Conservation (phyloP, 2,329 filamentous ascomycete species). For the Parascedosporium putredinis region DNA sequence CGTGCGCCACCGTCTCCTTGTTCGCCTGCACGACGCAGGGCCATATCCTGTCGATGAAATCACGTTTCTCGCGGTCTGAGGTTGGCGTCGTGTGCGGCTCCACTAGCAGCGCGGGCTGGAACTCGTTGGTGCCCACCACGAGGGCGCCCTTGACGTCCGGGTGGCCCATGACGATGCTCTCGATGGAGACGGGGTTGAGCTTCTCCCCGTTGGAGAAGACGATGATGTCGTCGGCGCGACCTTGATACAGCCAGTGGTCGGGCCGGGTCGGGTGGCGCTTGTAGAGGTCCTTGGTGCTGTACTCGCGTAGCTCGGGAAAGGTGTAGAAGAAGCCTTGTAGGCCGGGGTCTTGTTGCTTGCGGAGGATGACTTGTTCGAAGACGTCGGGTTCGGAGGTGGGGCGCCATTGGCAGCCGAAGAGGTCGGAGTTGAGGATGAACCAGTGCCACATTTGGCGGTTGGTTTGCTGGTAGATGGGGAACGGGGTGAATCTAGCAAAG, state of each 20-base stretch:
- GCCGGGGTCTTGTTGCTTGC: conserved; percentile 21
- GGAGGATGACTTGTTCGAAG: conserved; percentile 23
- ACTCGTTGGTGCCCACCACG: conserved; percentile 33
- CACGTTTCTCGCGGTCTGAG: conserved; percentile 12
- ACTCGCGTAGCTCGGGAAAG: conserved; percentile 23
- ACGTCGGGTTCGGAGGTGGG: conserved; percentile 14
- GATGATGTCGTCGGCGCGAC: conserved; percentile 31
- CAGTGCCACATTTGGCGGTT: conserved; percentile 29
- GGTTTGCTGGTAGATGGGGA: conserved; percentile 22
- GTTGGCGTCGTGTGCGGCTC: conserved; percentile 27
- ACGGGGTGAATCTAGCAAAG: conserved; percentile 21
- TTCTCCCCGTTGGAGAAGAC: conserved; percentile 42
- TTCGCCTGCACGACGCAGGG: conserved; percentile 31
- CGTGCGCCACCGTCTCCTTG: conserved; percentile 32
- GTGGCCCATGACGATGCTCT: conserved; percentile 27
- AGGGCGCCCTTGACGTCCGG: conserved; percentile 28
- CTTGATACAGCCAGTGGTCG: conserved; percentile 19
- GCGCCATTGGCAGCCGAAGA: conserved; percentile 30
- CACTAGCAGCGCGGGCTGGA: conserved; percentile 36
- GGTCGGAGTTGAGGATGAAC: conserved; percentile 30
- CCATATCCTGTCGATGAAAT: conserved; percentile 33
- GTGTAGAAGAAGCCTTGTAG: conserved; percentile 25
- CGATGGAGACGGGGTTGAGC: conserved; percentile 33
- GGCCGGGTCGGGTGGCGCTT: conserved; percentile 25
- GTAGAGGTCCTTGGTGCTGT: conserved; percentile 26